Conservation (phyloP, 805 yeast species). For the Teunomyces kruisii region DNA sequence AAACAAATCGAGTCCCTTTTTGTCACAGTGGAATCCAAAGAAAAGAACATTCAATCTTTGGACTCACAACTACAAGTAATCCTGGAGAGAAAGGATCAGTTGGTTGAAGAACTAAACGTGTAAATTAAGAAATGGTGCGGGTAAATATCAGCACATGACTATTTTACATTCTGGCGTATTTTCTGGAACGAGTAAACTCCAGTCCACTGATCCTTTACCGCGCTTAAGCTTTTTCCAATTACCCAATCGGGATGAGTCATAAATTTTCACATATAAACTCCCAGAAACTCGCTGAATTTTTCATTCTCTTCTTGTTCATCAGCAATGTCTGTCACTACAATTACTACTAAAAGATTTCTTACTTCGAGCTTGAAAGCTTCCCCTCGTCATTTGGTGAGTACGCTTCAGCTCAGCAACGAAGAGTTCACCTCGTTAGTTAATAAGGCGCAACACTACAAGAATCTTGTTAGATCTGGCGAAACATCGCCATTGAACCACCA, state of each 20-base stretch:
- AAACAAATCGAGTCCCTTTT: neutral
- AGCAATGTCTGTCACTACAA: constrained; percentile 6
- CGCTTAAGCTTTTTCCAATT: constrained; percentile 11
- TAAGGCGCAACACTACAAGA: constrained; percentile 71
- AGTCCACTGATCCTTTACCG: constrained; percentile 12
- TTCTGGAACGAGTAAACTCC: neutral
- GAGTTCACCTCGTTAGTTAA: constrained; percentile 73
- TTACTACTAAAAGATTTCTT: constrained; percentile 5
- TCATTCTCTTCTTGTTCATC: neutral
- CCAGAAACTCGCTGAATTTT: neutral
- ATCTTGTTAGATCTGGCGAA: constrained; percentile 56
- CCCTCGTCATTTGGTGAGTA: constrained; percentile 77
- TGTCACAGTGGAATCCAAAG: neutral
- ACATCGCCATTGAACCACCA: constrained; percentile 38
- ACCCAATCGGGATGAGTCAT: constrained; percentile 11
- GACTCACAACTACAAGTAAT: constrained; percentile 1
- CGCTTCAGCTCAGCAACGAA: constrained; percentile 68
- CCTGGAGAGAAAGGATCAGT: neutral
- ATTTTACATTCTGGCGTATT: neutral
- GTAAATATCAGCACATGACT: neutral
- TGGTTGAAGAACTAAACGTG: neutral
- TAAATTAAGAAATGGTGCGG: neutral
- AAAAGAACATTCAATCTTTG: neutral
- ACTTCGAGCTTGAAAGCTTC: constrained; percentile 5
- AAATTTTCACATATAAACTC: constrained; percentile 5